phyloP scores from a whole-genome alignment of 768 basidiomycete genomes.

The Rhizopogon vulgaris region DNA sequence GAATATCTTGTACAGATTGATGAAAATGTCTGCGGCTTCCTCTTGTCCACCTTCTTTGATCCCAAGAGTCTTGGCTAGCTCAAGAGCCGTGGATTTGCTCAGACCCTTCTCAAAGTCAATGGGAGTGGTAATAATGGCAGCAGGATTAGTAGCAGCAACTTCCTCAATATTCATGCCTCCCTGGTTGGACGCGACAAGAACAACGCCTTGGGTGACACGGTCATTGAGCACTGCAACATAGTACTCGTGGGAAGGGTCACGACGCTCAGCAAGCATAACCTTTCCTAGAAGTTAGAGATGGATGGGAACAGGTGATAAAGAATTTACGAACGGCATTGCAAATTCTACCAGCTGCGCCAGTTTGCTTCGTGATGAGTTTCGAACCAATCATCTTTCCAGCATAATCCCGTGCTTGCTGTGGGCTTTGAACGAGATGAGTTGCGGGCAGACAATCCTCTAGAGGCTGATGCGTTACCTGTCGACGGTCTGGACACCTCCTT shows the following conservation, averaged over 20 bases:
- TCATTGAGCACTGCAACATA: conserved; percentile 97
- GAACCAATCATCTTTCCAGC: conserved; percentile 92
- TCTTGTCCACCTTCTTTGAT: conserved; percentile 73
- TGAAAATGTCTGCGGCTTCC: conserved; percentile 90
- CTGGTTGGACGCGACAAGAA: conserved; percentile 88
- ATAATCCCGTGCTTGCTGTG: conserved; percentile 81
- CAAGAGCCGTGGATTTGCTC: conserved; percentile 61
- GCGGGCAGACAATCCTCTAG: conserved; percentile 1
- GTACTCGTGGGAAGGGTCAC: conserved; percentile 92
- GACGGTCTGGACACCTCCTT: conserved; percentile 96
- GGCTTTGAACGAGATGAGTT: conserved; percentile 36
- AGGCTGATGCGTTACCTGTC: conserved; percentile 53
- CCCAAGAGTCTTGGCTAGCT: conserved; percentile 84
- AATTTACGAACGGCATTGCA: conserved; percentile 80
- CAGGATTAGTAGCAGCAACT: conserved; percentile 92
- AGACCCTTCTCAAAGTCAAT: conserved; percentile 83
- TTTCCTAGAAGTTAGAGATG: conserved; percentile 26
- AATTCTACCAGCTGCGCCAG: conserved; percentile 83
- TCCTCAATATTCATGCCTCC: conserved; percentile 99
- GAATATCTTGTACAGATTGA: conserved; percentile 93
- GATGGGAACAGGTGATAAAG: background rate
- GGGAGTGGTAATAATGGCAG: conserved; percentile 91
- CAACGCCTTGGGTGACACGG: conserved; percentile 81
- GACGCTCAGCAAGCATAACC: conserved; percentile 98
- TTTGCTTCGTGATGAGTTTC: conserved; percentile 97